Conservation (phyloP, 2,329 filamentous ascomycete species). For the Penicillium sp. region DNA sequence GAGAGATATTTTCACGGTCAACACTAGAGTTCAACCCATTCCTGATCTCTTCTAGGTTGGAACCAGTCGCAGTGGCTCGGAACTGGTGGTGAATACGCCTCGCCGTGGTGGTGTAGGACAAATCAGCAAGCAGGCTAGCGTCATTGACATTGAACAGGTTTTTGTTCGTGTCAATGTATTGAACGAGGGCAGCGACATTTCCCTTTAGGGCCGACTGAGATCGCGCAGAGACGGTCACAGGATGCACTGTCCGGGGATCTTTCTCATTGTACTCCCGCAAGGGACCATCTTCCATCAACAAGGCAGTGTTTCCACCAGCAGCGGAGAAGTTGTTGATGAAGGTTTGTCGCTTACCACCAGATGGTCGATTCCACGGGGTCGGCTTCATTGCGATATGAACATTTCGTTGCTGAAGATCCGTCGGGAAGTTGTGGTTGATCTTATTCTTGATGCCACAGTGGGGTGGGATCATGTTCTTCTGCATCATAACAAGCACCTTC, state of each 20-base stretch:
- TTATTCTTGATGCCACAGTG: constrained; percentile 36
- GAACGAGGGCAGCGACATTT: constrained; percentile 53
- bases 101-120: constrained; percentile 65
- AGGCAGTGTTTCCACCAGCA: constrained; percentile 64
- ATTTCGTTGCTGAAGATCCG: constrained; percentile 41
- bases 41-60: constrained; percentile 18
- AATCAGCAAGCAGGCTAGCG: constrained; percentile 47
- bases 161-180: constrained; percentile 51
- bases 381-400: constrained; percentile 45
- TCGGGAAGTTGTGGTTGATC: constrained; percentile 45
- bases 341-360: constrained; percentile 36
- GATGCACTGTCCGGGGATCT: constrained; percentile 53
- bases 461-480: constrained; percentile 29
- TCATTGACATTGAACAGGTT: constrained; percentile 19
- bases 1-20: constrained; percentile 16
- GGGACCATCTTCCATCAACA: constrained; percentile 57
- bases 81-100: constrained; percentile 42
- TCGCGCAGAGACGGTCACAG: constrained; percentile 57
- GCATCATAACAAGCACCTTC: constrained; percentile 38
- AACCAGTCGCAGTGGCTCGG: constrained; percentile 23
- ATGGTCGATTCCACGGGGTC: constrained; percentile 33
- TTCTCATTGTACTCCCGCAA: constrained; percentile 17
- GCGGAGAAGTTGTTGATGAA: constrained; percentile 65
- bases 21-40: constrained; percentile 14
- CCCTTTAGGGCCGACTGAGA: constrained; percentile 42